These are phyloP conservation scores for Fusarium falciforme DNA, from an alignment of 2,329 filamentous ascomycete species.

Conservation along the genomic window DNA sequence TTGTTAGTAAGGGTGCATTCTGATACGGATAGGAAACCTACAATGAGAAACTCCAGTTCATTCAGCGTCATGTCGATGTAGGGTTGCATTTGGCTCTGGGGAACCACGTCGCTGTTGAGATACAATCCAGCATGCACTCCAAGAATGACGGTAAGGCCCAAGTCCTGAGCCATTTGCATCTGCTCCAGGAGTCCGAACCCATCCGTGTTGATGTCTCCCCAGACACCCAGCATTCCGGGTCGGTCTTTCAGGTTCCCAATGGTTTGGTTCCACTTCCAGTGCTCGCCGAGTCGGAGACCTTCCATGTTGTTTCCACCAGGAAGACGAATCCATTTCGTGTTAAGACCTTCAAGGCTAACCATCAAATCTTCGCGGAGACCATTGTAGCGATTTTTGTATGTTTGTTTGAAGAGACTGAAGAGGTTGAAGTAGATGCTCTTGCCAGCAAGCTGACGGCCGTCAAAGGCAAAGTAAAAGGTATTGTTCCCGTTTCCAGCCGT, in stretches of 20 bases:
- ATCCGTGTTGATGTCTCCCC: neutral
- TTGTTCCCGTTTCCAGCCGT: neutral
- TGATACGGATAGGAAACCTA: neutral
- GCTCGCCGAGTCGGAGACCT: neutral
- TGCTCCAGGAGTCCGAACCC: neutral
- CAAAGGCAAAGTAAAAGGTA: neutral
- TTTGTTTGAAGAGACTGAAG: neutral
- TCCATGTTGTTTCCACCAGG: neutral
- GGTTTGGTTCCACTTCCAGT: neutral
- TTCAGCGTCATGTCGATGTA: neutral
- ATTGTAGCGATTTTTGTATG: neutral
- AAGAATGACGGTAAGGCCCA: neutral
- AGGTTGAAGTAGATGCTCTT: neutral
- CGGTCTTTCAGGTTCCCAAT: neutral
- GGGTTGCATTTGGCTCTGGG: neutral
- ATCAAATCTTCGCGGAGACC: neutral
- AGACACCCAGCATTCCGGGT: neutral
- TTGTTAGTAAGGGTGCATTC: neutral
- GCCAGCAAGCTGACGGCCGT: neutral
- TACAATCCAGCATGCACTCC: neutral
- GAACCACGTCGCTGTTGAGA: neutral
- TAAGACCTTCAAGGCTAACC: neutral
- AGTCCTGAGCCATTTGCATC: neutral
- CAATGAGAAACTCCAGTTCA: neutral
- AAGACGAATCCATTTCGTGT: neutral